phyloP scores from a whole-genome alignment of 352 stramenopile species.

The Phytophthora pseudosyringae region DNA sequence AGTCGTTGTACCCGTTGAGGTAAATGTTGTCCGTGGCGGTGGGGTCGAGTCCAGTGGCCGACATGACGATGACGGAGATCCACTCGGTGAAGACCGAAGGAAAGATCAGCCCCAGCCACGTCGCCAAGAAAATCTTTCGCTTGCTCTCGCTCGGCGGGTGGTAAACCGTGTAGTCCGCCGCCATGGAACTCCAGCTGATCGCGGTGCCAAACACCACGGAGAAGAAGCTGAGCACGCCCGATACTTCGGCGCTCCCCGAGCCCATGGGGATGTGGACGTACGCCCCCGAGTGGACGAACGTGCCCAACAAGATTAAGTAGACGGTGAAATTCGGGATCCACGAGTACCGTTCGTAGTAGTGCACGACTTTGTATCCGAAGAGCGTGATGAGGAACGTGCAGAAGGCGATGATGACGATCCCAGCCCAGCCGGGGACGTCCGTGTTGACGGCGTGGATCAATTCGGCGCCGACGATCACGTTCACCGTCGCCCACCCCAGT shows the following conservation, averaged over 20 bases:
- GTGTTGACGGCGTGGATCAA: constrained; percentile 47
- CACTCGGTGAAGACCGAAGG: constrained; percentile 46
- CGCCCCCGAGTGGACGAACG: constrained; percentile 43
- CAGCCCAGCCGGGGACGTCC: constrained; percentile 43
- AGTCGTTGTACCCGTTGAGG: constrained; percentile 43
- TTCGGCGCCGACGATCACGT: constrained; percentile 50
- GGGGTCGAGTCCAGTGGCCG: constrained; percentile 33
- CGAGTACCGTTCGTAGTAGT: constrained; percentile 54
- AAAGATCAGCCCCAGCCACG: constrained; percentile 39
- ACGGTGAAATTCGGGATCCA: constrained; percentile 55
- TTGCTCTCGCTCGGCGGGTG: constrained; percentile 47
- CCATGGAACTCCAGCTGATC: constrained; percentile 44
- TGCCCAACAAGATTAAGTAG: constrained; percentile 45
- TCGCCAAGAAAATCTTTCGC: constrained; percentile 49
- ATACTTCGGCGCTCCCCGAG: constrained; percentile 39
- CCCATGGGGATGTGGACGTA: constrained; percentile 54
- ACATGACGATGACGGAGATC: constrained; percentile 48
- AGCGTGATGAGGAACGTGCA: constrained; percentile 51
- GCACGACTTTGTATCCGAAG: constrained; percentile 54
- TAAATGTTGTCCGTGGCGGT: constrained; percentile 31
- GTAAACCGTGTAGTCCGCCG: constrained; percentile 52
- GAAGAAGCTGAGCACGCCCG: constrained; percentile 45
- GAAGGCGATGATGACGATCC: constrained; percentile 52
- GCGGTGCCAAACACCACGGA: constrained; percentile 43
- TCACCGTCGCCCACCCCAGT: constrained; percentile 49